These are phyloP conservation scores for Suillus placidus DNA, from an alignment of 768 basidiomycete species.

Conservation along the genomic window DNA sequence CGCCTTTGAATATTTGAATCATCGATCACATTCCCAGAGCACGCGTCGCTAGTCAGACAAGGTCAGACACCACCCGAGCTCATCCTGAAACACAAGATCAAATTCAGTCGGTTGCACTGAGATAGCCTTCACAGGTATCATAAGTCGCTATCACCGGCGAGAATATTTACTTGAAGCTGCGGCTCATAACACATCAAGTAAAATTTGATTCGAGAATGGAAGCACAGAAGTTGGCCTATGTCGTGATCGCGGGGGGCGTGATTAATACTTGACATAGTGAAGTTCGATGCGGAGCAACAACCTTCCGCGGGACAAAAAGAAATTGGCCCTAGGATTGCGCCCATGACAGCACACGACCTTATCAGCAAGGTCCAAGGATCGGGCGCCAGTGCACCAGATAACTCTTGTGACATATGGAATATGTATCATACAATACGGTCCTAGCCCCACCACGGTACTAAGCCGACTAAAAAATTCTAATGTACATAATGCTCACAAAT, in stretches of 20 bases:
- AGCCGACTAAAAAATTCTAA: not conserved
- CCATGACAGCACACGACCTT: not conserved
- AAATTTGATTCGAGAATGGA: not conserved
- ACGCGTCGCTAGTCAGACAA: not conserved
- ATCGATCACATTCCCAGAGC: slow-evolving; percentile 5
- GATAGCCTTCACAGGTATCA: not conserved
- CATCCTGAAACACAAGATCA: not conserved
- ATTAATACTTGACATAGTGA: not conserved
- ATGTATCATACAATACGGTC: not conserved
- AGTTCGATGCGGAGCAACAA: not conserved
- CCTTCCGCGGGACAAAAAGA: not conserved
- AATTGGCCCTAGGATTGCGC: not conserved
- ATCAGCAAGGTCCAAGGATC: not conserved
- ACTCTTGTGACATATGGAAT: not conserved
- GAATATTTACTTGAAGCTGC: not conserved
- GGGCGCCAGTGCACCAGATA: not conserved
- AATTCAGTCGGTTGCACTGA: not conserved
- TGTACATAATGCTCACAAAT: not conserved
- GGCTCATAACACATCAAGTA: not conserved
- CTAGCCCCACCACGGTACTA: not conserved
- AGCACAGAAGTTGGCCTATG: not conserved
- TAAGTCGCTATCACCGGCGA: not conserved
- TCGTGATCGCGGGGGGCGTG: not conserved
- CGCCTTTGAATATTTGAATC: slow-evolving; percentile 1
- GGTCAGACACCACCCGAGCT: not conserved